Conservation (phyloP, 371 early-diverging fungal genomes). For the Mortierella sp. region DNA sequence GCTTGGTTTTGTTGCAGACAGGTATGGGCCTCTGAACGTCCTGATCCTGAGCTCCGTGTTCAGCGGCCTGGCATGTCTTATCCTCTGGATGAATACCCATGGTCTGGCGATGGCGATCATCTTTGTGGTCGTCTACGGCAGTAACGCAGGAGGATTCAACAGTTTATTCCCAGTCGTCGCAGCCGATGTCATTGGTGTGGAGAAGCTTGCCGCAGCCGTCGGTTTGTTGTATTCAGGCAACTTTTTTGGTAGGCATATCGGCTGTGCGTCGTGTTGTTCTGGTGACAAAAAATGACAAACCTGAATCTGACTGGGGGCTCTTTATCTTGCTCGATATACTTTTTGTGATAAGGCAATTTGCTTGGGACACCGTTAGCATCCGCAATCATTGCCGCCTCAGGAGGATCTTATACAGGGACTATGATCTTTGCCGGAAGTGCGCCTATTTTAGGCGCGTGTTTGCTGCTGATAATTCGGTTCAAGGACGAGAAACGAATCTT, state of each 20-base stretch:
- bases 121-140: constrained; percentile 55
- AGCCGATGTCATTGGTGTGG: constrained; percentile 60
- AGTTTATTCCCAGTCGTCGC: constrained; percentile 59
- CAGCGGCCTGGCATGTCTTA: constrained; percentile 8
- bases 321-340: background rate
- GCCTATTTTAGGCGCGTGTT: constrained; percentile 10
- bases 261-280: background rate
- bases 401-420: constrained; percentile 23
- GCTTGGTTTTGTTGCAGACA: constrained; percentile 55
- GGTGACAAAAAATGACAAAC: too few species aligned
- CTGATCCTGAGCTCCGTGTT: constrained; percentile 15
- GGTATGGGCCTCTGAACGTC: constrained; percentile 16
- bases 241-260: constrained; percentile 36
- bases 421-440: constrained; percentile 24
- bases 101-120: constrained; percentile 11
- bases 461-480: constrained; percentile 18
- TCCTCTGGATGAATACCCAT: constrained; percentile 23
- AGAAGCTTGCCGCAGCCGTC: constrained; percentile 58
- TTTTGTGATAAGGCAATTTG: constrained; percentile 28
- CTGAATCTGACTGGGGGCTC: background rate
- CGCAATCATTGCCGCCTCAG: constrained; percentile 34
- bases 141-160: constrained; percentile 59
- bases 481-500: constrained; percentile 8
- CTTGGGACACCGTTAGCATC: constrained; percentile 54
- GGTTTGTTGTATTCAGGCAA: constrained; percentile 60